These are phyloP conservation scores for Fusarium setosum DNA, from an alignment of 2,329 filamentous ascomycete species.

Conservation along the genomic window DNA sequence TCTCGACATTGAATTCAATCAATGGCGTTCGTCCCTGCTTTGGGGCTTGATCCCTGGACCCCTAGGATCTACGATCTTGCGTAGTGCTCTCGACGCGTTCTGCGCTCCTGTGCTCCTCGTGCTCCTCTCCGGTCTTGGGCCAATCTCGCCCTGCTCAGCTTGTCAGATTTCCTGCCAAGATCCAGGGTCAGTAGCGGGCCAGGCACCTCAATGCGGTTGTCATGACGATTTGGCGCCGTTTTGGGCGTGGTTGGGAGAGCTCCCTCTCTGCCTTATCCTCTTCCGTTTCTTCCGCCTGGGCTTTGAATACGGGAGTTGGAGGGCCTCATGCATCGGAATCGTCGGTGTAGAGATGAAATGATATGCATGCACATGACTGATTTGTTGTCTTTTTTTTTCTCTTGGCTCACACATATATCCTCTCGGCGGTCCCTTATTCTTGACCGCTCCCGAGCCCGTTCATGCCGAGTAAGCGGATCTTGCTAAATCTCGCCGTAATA, in stretches of 20 bases:
- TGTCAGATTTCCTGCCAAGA: slow-evolving; percentile 32
- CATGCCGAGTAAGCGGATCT: slow-evolving; percentile 12
- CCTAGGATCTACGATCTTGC: slow-evolving; percentile 40
- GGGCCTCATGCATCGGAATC: slow-evolving; percentile 1
- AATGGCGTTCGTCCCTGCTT: slow-evolving; percentile 11
- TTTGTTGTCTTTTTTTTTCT: background rate
- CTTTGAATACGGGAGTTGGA: background rate
- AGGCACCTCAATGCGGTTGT: slow-evolving; percentile 38
- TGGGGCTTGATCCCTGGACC: slow-evolving; percentile 32
- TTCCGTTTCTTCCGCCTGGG: background rate
- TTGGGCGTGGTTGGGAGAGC: slow-evolving; percentile 22
- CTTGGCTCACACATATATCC: slow-evolving; percentile 4
- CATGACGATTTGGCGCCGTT: slow-evolving; percentile 44
- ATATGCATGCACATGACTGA: background rate
- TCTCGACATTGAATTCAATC: background rate
- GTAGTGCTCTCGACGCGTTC: slow-evolving; percentile 23
- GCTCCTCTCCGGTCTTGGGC: background rate
- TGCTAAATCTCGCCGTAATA: slow-evolving; percentile 23
- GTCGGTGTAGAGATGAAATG: background rate
- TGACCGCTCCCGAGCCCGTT: slow-evolving; percentile 11
- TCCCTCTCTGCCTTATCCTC: slow-evolving; percentile 3
- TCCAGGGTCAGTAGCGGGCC: slow-evolving; percentile 12
- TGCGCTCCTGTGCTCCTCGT: background rate
- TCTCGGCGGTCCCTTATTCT: slow-evolving; percentile 23
- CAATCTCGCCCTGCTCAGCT: slow-evolving; percentile 12